phyloP scores from a whole-genome alignment of 345 rosid genomes.

The Angophora floribunda region DNA sequence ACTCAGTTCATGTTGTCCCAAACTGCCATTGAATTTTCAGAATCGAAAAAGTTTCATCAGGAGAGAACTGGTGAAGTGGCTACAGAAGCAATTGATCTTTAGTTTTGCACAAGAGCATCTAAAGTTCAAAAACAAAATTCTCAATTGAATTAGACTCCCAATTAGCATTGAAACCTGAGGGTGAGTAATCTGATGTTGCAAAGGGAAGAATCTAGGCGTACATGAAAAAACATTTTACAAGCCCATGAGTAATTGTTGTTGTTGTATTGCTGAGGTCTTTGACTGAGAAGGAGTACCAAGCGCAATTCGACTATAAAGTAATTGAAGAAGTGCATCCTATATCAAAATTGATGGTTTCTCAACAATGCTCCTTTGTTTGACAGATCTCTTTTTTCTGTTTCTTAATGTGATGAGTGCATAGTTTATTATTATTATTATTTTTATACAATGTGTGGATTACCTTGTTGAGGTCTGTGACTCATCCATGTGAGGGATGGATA shows the following conservation, averaged over 20 bases:
- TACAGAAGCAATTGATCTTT: not conserved
- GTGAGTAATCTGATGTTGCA: not conserved
- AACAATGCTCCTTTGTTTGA: not conserved
- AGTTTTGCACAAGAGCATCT: not conserved
- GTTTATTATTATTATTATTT: not conserved
- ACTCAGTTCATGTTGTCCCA: not conserved
- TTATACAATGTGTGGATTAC: not conserved
- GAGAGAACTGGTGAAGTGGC: not conserved
- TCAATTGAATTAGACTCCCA: not conserved
- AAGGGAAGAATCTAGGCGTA: not conserved
- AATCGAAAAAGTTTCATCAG: not conserved
- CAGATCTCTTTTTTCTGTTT: not conserved
- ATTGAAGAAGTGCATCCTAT: not conserved
- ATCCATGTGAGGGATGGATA: not conserved
- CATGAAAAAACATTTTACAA: not conserved
- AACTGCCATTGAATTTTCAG: not conserved
- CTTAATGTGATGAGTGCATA: not conserved
- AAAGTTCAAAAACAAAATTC: not conserved
- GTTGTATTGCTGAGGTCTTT: not conserved
- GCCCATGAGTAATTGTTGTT: not conserved
- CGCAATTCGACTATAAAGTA: not conserved
- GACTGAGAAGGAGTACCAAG: not conserved
- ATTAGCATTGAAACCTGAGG: not conserved
- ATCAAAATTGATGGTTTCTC: not conserved
- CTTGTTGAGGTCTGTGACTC: not conserved